A percentile compares a stretch with the other conserved stretches of the same genome.
phyloP scores from a whole-genome alignment of 2,329 filamentous ascomycete genomes.

The Fusarium siculi region DNA sequence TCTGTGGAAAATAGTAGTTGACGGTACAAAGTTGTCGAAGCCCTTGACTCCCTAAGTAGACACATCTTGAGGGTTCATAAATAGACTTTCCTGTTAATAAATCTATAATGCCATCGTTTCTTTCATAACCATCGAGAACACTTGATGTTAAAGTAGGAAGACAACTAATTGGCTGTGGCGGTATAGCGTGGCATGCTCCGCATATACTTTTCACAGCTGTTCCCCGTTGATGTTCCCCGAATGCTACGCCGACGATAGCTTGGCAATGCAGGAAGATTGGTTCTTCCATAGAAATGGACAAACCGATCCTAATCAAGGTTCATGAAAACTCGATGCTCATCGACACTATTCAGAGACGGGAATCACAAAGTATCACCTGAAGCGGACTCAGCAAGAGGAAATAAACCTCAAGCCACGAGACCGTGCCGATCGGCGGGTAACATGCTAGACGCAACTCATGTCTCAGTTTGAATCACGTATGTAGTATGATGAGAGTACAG shows the following conservation, averaged over 20 bases:
- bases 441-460: conserved; percentile 4
- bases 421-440: conserved; percentile 2
- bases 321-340: not conserved
- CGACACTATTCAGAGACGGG: not conserved
- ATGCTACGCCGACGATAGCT: conserved; percentile 19
- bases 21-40: not conserved
- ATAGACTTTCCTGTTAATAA: not conserved
- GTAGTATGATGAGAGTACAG: not conserved
- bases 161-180: not conserved
- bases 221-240: conserved; percentile 24
- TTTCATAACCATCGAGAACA: not conserved
- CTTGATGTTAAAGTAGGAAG: not conserved
- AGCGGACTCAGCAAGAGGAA: not conserved
- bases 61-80: not conserved
- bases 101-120: not conserved
- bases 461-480: conserved; percentile 9
- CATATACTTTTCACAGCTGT: not conserved
- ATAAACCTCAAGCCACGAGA: not conserved
- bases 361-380: not conserved
- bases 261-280: not conserved
- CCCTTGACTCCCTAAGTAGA: not conserved
- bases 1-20: not conserved
- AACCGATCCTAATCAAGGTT: not conserved
- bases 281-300: not conserved
- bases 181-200: conserved; percentile 4